A percentile compares a stretch with the other conserved stretches of the same genome.
Evolutionary conservation across 805 yeast species (phyloP).

Genomic region (Diddensiella transvaalensis): DNA sequence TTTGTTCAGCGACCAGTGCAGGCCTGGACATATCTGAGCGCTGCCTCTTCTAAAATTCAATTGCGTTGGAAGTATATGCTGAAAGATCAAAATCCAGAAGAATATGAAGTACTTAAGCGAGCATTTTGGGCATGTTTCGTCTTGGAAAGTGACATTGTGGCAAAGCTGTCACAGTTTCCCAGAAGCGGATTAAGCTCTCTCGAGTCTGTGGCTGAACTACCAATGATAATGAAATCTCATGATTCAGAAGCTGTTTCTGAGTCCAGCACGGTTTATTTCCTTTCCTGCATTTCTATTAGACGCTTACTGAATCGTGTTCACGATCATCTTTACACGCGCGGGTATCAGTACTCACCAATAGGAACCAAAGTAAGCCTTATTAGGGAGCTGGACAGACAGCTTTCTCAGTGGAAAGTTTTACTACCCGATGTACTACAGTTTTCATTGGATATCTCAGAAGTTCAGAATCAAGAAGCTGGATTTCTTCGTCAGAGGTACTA

Average conservation of each 20-base stretch:
- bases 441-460: not conserved
- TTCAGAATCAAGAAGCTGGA: not conserved
- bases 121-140: not conserved
- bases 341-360: not conserved
- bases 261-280: not conserved
- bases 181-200: not conserved
- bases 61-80: not conserved
- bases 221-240: not conserved
- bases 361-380: not conserved
- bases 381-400: not conserved
- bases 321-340: not conserved
- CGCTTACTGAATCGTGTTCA: not conserved
- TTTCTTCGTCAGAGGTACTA: not conserved
- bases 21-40: not conserved
- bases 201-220: not conserved
- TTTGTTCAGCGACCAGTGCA: not conserved
- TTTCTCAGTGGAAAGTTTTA: not conserved
- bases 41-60: not conserved
- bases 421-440: not conserved
- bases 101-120: not conserved
- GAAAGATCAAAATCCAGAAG: not conserved
- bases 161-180: not conserved
- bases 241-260: not conserved
- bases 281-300: slow-evolving; percentile 1
- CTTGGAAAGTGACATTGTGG: not conserved